phyloP scores from a whole-genome alignment of 352 stramenopile species.

The Hyaloperonospora arabidopsidis region DNA sequence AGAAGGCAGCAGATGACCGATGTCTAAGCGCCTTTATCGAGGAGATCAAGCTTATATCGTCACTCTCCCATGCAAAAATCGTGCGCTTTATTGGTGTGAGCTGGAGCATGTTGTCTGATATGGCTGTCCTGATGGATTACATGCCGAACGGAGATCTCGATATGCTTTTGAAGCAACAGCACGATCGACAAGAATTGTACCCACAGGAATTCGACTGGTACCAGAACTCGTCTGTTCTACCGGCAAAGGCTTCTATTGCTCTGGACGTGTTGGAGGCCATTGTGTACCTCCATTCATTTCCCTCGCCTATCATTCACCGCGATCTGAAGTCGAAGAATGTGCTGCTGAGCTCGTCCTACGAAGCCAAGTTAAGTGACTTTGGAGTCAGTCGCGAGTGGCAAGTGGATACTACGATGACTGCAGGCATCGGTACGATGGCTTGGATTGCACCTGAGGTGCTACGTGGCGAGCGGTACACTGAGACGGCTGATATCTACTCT shows the following conservation, averaged over 20 bases:
- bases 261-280: conserved; percentile 71
- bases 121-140: conserved; percentile 76
- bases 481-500: conserved; percentile 84
- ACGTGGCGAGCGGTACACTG: conserved; percentile 73
- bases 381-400: conserved; percentile 72
- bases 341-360: conserved; percentile 48
- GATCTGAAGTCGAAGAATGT: conserved; percentile 79
- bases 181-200: conserved; percentile 28
- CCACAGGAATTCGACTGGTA: conserved; percentile 66
- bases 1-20: conserved; percentile 70
- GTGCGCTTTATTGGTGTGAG: conserved; percentile 76
- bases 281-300: conserved; percentile 79
- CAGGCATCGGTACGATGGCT: conserved; percentile 76
- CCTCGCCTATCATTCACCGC: conserved; percentile 72
- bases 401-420: conserved; percentile 74
- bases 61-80: conserved; percentile 70
- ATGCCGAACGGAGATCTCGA: conserved; percentile 72
- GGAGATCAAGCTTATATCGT: conserved; percentile 80
- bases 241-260: conserved; percentile 49
- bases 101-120: conserved; percentile 82
- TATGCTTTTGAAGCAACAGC: conserved; percentile 56
- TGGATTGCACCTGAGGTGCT: conserved; percentile 80
- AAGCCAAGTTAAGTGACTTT: conserved; percentile 80
- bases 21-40: conserved; percentile 66
- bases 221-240: conserved; percentile 39